Conservation (phyloP, 2,329 filamentous ascomycete species). For the Penicillium occitanis region DNA sequence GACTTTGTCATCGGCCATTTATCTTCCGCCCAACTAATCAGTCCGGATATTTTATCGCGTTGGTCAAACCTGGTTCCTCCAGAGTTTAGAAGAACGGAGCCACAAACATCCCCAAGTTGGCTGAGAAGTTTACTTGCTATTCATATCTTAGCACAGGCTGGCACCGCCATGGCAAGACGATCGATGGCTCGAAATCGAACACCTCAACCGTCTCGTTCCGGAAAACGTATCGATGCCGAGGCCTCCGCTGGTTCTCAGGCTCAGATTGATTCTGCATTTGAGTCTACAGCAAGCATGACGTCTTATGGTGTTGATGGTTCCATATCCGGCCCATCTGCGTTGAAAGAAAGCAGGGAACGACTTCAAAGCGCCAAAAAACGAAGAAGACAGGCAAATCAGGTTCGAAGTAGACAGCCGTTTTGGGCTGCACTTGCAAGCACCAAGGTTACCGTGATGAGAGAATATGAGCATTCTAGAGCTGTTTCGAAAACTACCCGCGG, state of each 20-base stretch:
- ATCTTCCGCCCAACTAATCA: conserved; percentile 46
- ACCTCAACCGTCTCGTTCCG: conserved; percentile 40
- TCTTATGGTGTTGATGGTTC: conserved; percentile 44
- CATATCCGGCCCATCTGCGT: conserved; percentile 53
- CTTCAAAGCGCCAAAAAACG: conserved; percentile 72
- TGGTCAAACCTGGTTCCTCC: conserved; percentile 45
- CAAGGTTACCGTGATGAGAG: conserved; percentile 94
- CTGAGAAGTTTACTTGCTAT: conserved; percentile 50
- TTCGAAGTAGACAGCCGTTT: conserved; percentile 84
- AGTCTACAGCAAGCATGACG: conserved; percentile 44
- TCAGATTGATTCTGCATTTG: conserved; percentile 44
- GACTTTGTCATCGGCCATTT: conserved; percentile 52
- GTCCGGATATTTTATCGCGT: conserved; percentile 43
- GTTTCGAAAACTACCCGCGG: conserved; percentile 41
- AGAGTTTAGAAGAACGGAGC: conserved; percentile 45
- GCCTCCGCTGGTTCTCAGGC: conserved; percentile 45
- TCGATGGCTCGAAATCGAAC: conserved; percentile 48
- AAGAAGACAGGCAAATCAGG: conserved; percentile 86
- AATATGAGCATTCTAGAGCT: conserved; percentile 72
- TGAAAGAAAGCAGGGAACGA: conserved; percentile 58
- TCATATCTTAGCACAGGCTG: conserved; percentile 51
- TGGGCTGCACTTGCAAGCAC: conserved; percentile 95
- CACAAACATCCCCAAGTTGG: conserved; percentile 46
- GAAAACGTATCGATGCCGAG: conserved; percentile 48
- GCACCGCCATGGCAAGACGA: conserved; percentile 49